Evolutionary conservation across 306 rosid genomes (phyloP).

Genomic region (Albizia julibrissin): DNA sequence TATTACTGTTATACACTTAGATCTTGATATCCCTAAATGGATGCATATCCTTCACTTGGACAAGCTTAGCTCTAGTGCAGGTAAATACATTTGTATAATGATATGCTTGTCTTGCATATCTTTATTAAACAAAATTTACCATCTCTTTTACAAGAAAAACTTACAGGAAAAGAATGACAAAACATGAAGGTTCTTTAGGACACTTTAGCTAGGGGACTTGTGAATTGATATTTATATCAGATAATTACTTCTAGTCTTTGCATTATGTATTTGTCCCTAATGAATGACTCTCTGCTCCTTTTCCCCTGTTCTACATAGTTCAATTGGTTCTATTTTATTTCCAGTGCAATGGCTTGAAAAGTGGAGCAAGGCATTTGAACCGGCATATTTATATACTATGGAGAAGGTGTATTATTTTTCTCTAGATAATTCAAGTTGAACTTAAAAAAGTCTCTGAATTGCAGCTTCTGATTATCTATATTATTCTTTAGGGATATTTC

Average conservation of each 20-base stretch:
- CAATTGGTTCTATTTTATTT: conserved; percentile 29
- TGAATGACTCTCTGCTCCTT: conserved; percentile 12
- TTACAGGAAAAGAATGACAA: neutral
- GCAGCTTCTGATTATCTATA: conserved; percentile 22
- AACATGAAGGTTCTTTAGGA: conserved; percentile 8
- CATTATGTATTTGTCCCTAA: conserved; percentile 3
- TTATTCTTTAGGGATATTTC: conserved; percentile 76
- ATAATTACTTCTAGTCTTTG: conserved; percentile 4
- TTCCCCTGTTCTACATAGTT: conserved; percentile 13
- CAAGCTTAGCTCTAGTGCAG: conserved; percentile 74
- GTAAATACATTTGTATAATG: conserved; percentile 39
- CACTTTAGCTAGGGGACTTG: neutral
- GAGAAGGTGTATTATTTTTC: conserved; percentile 69
- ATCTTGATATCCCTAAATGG: conserved; percentile 96
- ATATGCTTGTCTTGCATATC: conserved; percentile 5
- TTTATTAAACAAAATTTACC: neutral
- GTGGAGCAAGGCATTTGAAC: conserved; percentile 83
- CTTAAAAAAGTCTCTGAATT: conserved; percentile 13
- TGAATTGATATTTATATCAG: neutral
- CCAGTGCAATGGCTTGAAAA: conserved; percentile 93
- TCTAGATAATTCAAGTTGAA: conserved; percentile 6
- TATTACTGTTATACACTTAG: conserved; percentile 75
- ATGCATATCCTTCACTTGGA: conserved; percentile 80
- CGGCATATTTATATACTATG: conserved; percentile 85
- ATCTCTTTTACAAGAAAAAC: neutral